phyloP scores from a whole-genome alignment of 352 stramenopile genomes.

The Phytophthora pluvialis region DNA sequence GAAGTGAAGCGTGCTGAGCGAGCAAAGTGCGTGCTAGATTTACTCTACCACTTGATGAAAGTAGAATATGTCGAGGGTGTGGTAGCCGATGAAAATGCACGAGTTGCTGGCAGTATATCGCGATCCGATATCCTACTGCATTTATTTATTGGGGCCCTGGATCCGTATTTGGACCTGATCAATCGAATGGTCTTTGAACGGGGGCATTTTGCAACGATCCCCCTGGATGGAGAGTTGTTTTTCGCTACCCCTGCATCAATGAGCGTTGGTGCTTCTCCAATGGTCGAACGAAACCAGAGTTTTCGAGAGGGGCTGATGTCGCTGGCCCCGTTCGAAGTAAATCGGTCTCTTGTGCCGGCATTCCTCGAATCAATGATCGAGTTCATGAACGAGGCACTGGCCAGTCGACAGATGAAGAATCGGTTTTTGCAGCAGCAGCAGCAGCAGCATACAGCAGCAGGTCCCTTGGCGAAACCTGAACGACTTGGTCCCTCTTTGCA shows the following conservation, averaged over 20 bases:
- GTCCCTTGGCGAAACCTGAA: constrained; percentile 4
- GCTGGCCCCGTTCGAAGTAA: constrained; percentile 56
- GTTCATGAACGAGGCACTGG: constrained; percentile 54
- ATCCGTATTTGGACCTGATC: constrained; percentile 58
- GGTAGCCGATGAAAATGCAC: constrained; percentile 2
- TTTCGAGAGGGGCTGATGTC: constrained; percentile 50
- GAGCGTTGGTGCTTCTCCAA: constrained; percentile 20
- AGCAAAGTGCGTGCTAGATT: constrained; percentile 48
- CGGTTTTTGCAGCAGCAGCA: constrained; percentile 58
- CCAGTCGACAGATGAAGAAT: constrained; percentile 73
- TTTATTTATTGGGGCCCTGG: constrained; percentile 52
- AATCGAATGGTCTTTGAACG: constrained; percentile 60
- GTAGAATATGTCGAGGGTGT: constrained; percentile 46
- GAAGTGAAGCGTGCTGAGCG: constrained; percentile 44
- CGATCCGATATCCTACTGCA: constrained; percentile 54
- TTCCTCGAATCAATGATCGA: constrained; percentile 50
- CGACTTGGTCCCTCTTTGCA: constrained; percentile 12
- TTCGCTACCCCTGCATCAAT: constrained; percentile 39
- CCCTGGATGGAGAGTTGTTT: constrained; percentile 59
- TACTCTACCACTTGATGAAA: constrained; percentile 52
- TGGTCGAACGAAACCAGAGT: constrained; percentile 29
- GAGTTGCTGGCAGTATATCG: constrained; percentile 23
- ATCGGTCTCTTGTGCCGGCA: constrained; percentile 39
- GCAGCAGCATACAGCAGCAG: constrained; percentile 14
- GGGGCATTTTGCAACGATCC: constrained; percentile 46